Conservation (phyloP, 176 grass and related monocot genomes). For the Rhynchospora pubera region DNA sequence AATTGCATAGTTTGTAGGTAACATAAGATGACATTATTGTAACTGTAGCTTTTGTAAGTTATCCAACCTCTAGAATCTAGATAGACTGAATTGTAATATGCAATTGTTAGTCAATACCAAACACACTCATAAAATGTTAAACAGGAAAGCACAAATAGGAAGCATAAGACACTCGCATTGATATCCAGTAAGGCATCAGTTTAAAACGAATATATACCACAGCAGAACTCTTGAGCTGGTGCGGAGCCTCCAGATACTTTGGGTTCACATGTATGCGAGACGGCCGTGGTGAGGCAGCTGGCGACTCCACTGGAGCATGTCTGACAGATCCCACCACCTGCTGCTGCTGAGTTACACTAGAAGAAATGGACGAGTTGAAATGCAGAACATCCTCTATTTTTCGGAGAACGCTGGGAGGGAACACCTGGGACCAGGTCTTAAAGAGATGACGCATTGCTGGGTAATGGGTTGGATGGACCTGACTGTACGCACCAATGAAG, state of each 20-base stretch:
- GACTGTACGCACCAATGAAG: conserved; percentile 73
- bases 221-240: conserved; percentile 46
- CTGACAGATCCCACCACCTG: conserved; percentile 21
- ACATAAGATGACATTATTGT: not conserved
- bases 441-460: conserved; percentile 79
- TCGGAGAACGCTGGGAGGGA: conserved; percentile 56
- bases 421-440: conserved; percentile 78
- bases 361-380: conserved; percentile 39
- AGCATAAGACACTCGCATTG: not conserved
- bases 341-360: conserved; percentile 23
- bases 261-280: conserved; percentile 94
- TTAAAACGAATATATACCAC: conserved; percentile 29
- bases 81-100: no score
- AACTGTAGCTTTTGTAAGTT: not conserved
- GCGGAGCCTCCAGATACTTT: conserved; percentile 60
- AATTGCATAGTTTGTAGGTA: not conserved
- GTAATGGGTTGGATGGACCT: conserved; percentile 65
- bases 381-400: conserved; percentile 88
- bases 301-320: not conserved
- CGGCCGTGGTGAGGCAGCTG: conserved; percentile 41
- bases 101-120: not conserved
- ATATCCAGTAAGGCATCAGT: conserved; percentile 9
- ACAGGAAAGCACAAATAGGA: not conserved
- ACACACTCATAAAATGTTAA: not conserved
- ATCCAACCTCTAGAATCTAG: not conserved